phyloP scores from a whole-genome alignment of 345 rosid species.

The Sisymbrium irio region DNA sequence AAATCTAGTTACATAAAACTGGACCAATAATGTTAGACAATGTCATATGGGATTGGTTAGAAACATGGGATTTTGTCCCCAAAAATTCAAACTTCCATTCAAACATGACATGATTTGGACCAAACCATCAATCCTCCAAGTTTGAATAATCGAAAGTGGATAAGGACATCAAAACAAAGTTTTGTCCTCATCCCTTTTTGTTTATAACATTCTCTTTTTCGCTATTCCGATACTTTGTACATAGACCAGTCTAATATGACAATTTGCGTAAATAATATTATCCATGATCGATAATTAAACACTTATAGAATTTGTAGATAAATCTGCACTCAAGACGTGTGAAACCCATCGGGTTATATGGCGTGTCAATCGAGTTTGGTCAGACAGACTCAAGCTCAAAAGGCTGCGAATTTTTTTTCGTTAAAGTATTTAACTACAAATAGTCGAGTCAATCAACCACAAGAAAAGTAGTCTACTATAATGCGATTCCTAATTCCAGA shows the following conservation, averaged over 20 bases:
- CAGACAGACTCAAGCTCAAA: background rate
- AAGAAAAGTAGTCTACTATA: too few species aligned
- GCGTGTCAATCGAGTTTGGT: background rate
- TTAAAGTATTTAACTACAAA: background rate
- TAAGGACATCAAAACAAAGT: conserved; percentile 5
- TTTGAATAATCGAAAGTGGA: conserved; percentile 28
- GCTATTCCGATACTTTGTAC: conserved; percentile 13
- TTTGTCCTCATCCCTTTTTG: background rate
- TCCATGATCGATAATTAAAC: background rate
- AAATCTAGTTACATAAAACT: background rate
- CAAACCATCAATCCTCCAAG: conserved; percentile 27
- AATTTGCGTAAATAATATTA: conserved; percentile 21
- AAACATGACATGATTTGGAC: conserved; percentile 30
- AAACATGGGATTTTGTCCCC: conserved; percentile 21
- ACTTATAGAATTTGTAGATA: background rate
- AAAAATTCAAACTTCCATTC: conserved; percentile 24
- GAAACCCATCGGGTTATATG: background rate
- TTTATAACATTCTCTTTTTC: conserved; percentile 14
- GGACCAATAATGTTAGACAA: conserved; percentile 20
- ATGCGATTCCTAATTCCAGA: too few species aligned
- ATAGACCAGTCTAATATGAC: conserved; percentile 15
- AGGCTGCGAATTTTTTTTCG: background rate
- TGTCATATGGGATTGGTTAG: conserved; percentile 17
- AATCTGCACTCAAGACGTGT: background rate
- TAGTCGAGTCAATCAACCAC: too few species aligned